Conservation (phyloP, 2,329 filamentous ascomycete species). For the Huntiella savannae region DNA sequence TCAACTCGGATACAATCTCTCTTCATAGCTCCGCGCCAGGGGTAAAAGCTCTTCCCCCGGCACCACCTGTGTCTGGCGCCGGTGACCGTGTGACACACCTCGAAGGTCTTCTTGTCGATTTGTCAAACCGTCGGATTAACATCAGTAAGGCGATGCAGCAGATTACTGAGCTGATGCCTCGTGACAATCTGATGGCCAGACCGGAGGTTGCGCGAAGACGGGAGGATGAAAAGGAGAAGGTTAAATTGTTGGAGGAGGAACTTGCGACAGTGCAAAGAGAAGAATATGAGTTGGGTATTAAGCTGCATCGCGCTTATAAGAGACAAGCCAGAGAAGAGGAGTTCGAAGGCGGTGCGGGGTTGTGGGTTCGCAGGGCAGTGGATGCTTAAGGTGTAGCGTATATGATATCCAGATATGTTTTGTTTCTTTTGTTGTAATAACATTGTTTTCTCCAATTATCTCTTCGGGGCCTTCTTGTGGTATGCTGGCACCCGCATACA, state of each 20-base stretch:
- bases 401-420: too few relatives aligned
- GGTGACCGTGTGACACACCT: constrained; percentile 48
- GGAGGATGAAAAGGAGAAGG: constrained; percentile 41
- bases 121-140: constrained; percentile 50
- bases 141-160: constrained; percentile 55
- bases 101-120: constrained; percentile 43
- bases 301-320: constrained; percentile 56
- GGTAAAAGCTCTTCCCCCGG: constrained; percentile 40
- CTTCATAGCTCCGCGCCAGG: constrained; percentile 7
- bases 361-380: constrained; percentile 58
- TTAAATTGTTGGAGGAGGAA: constrained; percentile 45
- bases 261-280: constrained; percentile 55
- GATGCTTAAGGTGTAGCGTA: background rate
- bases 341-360: constrained; percentile 40
- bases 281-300: constrained; percentile 61
- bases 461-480: too few relatives aligned
- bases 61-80: constrained; percentile 39
- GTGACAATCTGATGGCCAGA: constrained; percentile 47
- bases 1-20: constrained; percentile 11
- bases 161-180: constrained; percentile 60
- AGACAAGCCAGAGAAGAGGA: constrained; percentile 47
- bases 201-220: constrained; percentile 40
- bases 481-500: too few relatives aligned
- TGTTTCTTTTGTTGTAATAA: too few relatives aligned
- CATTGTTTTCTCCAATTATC: too few relatives aligned